phyloP scores from a whole-genome alignment of 2,329 filamentous ascomycete genomes.

The Cryphonectria naterciae region DNA sequence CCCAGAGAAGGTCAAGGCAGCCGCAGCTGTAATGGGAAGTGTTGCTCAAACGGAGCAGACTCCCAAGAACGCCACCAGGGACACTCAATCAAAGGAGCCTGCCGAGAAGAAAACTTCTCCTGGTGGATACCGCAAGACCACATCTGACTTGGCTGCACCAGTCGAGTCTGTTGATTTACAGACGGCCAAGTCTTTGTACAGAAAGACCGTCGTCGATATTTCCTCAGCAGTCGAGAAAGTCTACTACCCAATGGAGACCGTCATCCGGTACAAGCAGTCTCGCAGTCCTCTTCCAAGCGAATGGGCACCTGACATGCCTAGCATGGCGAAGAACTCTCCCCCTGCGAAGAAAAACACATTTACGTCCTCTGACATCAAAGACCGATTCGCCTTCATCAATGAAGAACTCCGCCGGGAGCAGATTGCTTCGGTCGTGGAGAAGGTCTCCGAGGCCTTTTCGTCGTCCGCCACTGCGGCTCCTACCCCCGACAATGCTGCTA shows the following conservation, averaged over 20 bases:
- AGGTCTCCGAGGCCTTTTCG: not conserved
- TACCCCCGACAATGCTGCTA: not conserved
- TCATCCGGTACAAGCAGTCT: constrained; percentile 23
- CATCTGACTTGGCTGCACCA: constrained; percentile 7
- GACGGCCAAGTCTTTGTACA: constrained; percentile 8
- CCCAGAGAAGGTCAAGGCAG: not conserved
- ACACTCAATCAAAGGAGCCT: not conserved
- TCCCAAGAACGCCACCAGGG: not conserved
- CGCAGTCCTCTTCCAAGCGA: constrained; percentile 10
- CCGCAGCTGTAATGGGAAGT: not conserved
- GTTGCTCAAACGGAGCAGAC: not conserved
- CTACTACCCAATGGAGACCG: constrained; percentile 13
- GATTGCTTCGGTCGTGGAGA: not conserved
- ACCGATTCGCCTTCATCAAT: constrained; percentile 5
- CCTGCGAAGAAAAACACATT: not conserved
- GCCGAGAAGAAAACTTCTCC: not conserved
- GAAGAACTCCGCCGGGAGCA: not conserved
- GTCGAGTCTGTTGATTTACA: constrained; percentile 4
- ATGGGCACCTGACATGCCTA: constrained; percentile 2
- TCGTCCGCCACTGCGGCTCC: not conserved
- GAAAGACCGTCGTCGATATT: constrained; percentile 12
- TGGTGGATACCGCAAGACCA: constrained; percentile 8
- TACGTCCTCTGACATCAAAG: not conserved
- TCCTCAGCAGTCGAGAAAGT: constrained; percentile 13
- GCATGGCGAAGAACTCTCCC: not conserved